These are phyloP conservation scores for Vaccinium corymbosum DNA, from an alignment of 148 eudicot species.

Conservation along the genomic window DNA sequence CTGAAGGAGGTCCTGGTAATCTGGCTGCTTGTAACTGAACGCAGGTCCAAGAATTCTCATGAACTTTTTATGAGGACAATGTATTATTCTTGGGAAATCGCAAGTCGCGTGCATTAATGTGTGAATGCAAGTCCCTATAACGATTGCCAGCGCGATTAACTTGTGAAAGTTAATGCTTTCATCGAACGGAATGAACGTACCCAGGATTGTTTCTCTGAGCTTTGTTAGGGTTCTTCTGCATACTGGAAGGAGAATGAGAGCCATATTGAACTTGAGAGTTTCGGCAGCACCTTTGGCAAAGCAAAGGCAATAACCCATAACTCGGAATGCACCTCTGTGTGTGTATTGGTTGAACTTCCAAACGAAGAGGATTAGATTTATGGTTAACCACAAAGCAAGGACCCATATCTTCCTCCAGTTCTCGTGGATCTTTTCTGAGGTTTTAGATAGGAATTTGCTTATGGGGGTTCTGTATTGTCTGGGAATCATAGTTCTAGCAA, in stretches of 20 bases:
- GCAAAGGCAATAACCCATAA: slow-evolving; percentile 85
- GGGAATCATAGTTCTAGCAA: slow-evolving; percentile 85
- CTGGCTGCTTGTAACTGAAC: slow-evolving; percentile 58
- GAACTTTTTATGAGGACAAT: slow-evolving; percentile 43
- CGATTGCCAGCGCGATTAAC: slow-evolving; percentile 58
- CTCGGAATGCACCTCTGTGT: slow-evolving; percentile 31
- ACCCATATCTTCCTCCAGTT: slow-evolving; percentile 83
- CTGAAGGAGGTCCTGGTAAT: slow-evolving; percentile 40
- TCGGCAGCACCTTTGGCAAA: slow-evolving; percentile 87
- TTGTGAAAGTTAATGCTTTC: slow-evolving; percentile 97
- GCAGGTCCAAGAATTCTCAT: slow-evolving; percentile 38
- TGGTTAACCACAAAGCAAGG: slow-evolving; percentile 45
- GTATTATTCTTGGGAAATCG: slow-evolving; percentile 49
- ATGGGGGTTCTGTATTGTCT: slow-evolving; percentile 51
- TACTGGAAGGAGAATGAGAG: slow-evolving; percentile 81
- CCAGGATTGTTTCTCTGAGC: slow-evolving; percentile 69
- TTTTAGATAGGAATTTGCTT: slow-evolving; percentile 41
- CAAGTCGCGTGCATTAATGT: slow-evolving; percentile 54
- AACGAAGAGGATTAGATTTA: slow-evolving; percentile 50
- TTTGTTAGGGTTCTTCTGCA: slow-evolving; percentile 84
- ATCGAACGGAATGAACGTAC: slow-evolving; percentile 64
- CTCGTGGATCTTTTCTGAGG: slow-evolving; percentile 52
- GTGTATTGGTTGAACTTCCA: slow-evolving; percentile 53
- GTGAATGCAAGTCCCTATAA: slow-evolving; percentile 53
- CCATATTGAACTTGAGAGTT: slow-evolving; percentile 91